Evolutionary conservation across 1,139 yeast genomes (phyloP).

Genomic region (Taiozyma onychis): DNA sequence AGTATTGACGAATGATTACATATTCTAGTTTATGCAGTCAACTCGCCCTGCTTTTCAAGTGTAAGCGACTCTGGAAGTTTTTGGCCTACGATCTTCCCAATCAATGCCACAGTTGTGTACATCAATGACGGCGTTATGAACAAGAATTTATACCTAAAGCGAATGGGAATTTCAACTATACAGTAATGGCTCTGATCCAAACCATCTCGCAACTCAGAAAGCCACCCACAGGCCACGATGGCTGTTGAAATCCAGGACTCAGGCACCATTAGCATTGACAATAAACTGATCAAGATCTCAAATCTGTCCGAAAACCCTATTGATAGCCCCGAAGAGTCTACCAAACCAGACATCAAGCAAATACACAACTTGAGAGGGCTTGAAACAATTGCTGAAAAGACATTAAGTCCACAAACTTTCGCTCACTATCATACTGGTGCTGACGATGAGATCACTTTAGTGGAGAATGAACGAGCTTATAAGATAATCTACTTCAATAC

Average conservation of each 20-base stretch:
- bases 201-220: too few species aligned
- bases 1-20: too few species aligned
- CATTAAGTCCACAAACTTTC: slow-evolving; percentile 65
- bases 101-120: too few species aligned
- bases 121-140: too few species aligned
- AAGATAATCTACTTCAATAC: slow-evolving; percentile 73
- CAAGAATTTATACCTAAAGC: too few species aligned
- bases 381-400: slow-evolving; percentile 42
- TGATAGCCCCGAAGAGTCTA: not conserved
- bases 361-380: slow-evolving; percentile 1
- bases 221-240: not conserved
- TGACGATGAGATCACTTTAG: slow-evolving; percentile 72
- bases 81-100: too few species aligned
- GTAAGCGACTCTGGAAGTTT: too few species aligned
- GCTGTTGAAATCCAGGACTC: not conserved
- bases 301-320: not conserved
- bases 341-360: not conserved
- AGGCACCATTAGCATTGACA: not conserved
- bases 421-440: slow-evolving; percentile 76
- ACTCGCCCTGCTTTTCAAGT: too few species aligned
- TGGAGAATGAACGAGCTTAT: slow-evolving; percentile 72
- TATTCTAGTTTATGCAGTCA: too few species aligned
- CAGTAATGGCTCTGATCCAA: too few species aligned
- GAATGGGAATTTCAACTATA: too few species aligned
- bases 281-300: not conserved